Evolutionary conservation across 2,329 filamentous ascomycete genomes (phyloP).

Genomic region (Microascus cirrosus): DNA sequence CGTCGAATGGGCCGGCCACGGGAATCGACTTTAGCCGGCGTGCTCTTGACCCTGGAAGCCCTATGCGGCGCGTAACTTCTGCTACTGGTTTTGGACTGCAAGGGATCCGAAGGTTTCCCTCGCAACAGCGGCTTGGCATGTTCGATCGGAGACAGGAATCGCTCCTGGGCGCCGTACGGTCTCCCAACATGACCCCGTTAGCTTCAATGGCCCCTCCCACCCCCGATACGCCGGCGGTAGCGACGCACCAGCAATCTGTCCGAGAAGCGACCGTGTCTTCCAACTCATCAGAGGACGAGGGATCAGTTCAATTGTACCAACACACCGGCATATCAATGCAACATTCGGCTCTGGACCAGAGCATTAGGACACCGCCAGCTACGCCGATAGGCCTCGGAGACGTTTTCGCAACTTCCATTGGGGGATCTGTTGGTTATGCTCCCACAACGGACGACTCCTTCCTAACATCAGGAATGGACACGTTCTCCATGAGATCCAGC

Average conservation of each 20-base stretch:
- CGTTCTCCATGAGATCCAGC: constrained; percentile 22
- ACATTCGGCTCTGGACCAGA: constrained; percentile 26
- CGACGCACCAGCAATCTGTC: constrained; percentile 19
- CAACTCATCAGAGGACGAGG: constrained; percentile 25
- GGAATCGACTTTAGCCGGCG: constrained; percentile 30
- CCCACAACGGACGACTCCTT: constrained; percentile 34
- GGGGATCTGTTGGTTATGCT: constrained; percentile 10
- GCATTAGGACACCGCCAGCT: constrained; percentile 40
- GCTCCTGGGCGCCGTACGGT: constrained; percentile 29
- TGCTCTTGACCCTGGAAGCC: constrained; percentile 30
- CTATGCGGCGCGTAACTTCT: constrained; percentile 44
- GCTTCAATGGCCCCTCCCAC: constrained; percentile 35
- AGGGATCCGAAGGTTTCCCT: constrained; percentile 13
- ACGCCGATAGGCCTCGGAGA: constrained; percentile 36
- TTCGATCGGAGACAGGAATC: constrained; percentile 34
- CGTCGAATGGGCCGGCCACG: constrained; percentile 31
- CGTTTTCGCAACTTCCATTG: constrained; percentile 16
- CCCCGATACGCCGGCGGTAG: constrained; percentile 33
- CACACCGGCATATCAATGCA: not conserved
- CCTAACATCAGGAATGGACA: constrained; percentile 32
- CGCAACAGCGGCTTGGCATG: constrained; percentile 19
- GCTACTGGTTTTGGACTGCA: constrained; percentile 27
- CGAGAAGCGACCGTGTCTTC: constrained; percentile 28
- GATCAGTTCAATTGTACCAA: not conserved
- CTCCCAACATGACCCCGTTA: constrained; percentile 24